These are phyloP conservation scores for Trypanosomatidae sp. DNA, from an alignment of 208 protist species.

Conservation along the genomic window DNA sequence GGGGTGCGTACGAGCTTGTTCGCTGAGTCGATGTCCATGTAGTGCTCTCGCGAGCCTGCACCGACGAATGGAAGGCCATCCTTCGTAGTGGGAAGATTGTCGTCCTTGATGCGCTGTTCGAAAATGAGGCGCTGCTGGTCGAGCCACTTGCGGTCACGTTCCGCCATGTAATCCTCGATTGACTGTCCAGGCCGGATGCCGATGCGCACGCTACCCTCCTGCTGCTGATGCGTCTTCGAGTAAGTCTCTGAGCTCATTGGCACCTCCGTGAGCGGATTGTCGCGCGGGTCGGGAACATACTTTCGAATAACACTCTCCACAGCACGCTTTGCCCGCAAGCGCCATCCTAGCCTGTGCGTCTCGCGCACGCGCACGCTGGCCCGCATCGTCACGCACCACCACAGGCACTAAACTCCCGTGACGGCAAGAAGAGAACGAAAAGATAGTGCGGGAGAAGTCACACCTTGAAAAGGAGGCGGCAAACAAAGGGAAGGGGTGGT, in stretches of 20 bases:
- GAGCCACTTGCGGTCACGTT: slow-evolving; percentile 81
- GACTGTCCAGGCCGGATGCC: slow-evolving; percentile 83
- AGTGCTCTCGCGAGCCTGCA: slow-evolving; percentile 46
- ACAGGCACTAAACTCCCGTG: not conserved
- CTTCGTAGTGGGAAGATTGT: slow-evolving; percentile 55
- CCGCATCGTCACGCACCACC: slow-evolving; percentile 3
- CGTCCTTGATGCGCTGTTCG: slow-evolving; percentile 36
- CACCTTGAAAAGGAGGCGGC: not conserved
- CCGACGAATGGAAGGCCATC: slow-evolving; percentile 74
- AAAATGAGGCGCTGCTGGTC: slow-evolving; percentile 39
- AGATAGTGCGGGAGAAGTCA: not conserved
- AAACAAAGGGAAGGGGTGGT: not conserved
- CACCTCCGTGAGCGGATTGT: slow-evolving; percentile 79
- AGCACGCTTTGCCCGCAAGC: slow-evolving; percentile 45
- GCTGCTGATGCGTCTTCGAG: slow-evolving; percentile 55
- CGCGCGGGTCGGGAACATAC: slow-evolving; percentile 81
- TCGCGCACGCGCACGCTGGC: slow-evolving; percentile 8
- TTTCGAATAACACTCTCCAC: slow-evolving; percentile 63
- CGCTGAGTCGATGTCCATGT: slow-evolving; percentile 70
- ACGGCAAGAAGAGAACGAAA: not conserved
- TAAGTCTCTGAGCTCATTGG: slow-evolving; percentile 73
- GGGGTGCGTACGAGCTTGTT: slow-evolving; percentile 65
- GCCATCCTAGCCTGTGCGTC: slow-evolving; percentile 42
- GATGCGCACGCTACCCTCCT: slow-evolving; percentile 78
- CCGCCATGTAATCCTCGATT: slow-evolving; percentile 87